Evolutionary conservation across 495 filamentous ascomycete genomes (phyloP).

Genomic region (Pseudotulostoma volvatum): DNA sequence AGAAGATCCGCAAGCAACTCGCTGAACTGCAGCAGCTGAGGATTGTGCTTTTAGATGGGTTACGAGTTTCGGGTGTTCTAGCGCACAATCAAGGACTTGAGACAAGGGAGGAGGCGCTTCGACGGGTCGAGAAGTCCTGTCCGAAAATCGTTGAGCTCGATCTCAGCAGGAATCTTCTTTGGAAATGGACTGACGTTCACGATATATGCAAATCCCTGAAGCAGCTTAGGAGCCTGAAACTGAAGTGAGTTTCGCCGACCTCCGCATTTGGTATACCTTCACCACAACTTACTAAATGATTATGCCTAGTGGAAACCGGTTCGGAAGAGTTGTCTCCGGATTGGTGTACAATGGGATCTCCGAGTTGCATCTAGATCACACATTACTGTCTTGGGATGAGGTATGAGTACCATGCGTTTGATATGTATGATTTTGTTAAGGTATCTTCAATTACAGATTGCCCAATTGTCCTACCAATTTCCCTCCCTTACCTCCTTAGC

Average conservation of each 20-base stretch:
- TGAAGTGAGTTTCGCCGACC: slow-evolving; percentile 42
- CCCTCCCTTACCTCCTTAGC: slow-evolving; percentile 41
- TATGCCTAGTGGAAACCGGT: slow-evolving; percentile 74
- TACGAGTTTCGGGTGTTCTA: slow-evolving; percentile 36
- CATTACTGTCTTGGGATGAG: slow-evolving; percentile 55
- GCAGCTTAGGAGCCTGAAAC: slow-evolving; percentile 42
- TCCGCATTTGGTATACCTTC: too few relatives aligned
- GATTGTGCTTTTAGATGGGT: slow-evolving; percentile 66
- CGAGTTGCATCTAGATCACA: slow-evolving; percentile 59
- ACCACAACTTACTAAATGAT: too few relatives aligned
- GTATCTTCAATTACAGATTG: background rate
- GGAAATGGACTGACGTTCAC: slow-evolving; percentile 43
- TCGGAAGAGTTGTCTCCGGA: slow-evolving; percentile 32
- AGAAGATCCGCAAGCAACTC: slow-evolving; percentile 70
- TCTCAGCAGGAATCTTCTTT: slow-evolving; percentile 69
- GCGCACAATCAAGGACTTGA: slow-evolving; percentile 19
- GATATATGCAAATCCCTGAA: slow-evolving; percentile 52
- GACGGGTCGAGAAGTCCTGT: slow-evolving; percentile 22
- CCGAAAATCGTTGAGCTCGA: slow-evolving; percentile 66
- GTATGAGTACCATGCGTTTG: slow-evolving; percentile 22
- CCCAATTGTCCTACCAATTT: slow-evolving; percentile 31
- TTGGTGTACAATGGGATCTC: slow-evolving; percentile 38
- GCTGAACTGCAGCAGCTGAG: slow-evolving; percentile 60
- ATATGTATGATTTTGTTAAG: background rate
- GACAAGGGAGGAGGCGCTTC: slow-evolving; percentile 9